Evolutionary conservation across 2,329 filamentous ascomycete species (phyloP), one percentile per base, ranked within the genome.

Genomic region (Pyrenochaeta sp.): DNA sequence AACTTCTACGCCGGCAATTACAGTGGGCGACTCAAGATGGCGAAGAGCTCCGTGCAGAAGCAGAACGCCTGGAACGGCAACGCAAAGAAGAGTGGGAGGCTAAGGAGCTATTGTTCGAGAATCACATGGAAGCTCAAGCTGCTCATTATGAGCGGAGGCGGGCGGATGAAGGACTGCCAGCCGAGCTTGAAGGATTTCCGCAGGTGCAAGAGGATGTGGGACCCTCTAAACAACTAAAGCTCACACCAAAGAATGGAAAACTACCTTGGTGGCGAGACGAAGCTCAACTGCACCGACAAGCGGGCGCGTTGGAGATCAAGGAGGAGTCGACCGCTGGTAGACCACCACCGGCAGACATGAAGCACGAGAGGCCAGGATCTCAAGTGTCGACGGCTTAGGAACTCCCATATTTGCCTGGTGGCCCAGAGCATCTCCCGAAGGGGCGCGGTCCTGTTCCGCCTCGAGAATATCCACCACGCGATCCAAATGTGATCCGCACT

Each of bases 41-140:
- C 56, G 87, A 90, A 51, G 77, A 82, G 39, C 80, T 95, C 50
- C 85, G 84, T 66, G 81, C 81, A 53, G 88, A 93, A 74, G 87
- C 88, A 65, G 87, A 88, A 62, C 80, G 81, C 43, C 84, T 90
- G 75, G 90, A 94, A 74, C 85, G 86, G 36, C 70, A 83, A 12
- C 88, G 90, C 76, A 86, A 86, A 73, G 83, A 87, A 61, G 90
- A 92, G 72, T 95, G 91, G 91, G 80, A 87, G 13, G 88, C 91
- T 77, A 94, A 94, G 77, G 91, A 95, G 77, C 84, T 91, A 30
- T 77, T 94, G 19, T 77, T 95, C n/a, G 86, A 91, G 56, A 91
- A 92, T 71, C 84, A 90, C 32, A 84, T 92, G 66, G 91, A 94
- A 74, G 82, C 86, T 34, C 87, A 89, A 73, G 88, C 89, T 79